Evolutionary conservation across 1,284 basidiomycete genomes (phyloP), one percentile per base, ranked within the genome.

Genomic region (Cutaneotrichosporon cavernicola): DNA sequence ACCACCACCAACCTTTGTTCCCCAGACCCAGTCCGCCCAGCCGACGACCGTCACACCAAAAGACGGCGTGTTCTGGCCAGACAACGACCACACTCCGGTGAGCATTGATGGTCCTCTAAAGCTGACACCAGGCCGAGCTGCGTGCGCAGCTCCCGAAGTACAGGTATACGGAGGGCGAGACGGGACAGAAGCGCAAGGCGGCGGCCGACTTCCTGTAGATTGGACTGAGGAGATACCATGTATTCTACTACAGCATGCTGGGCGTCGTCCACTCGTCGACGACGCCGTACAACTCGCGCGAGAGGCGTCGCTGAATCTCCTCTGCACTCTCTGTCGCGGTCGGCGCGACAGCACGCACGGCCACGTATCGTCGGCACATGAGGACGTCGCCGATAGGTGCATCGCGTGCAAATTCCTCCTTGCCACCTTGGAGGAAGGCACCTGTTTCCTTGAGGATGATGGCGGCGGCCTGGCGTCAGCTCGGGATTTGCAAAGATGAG

Each of bases 391-490:
- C 87, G 3, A 78, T 75, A 2, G 70, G 65, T 26, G 90, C 85
- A 55, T 83, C 65, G 78, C 83, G 78, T 69, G 82, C 80, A 52
- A 82, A 80, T 8, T 82, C 80, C 8, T 81, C 81, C 63, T 88
- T 86, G 21, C 87, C 87, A 6, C 78, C 91, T 10, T 87, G 87
- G 50, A 91, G 87, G 59, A 89, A 82, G 21, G 89, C 86, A 2
- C 93, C 93, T 0, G 92, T 90, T 77, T 97, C 95, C 68, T 91
- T 86, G 0, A 91, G 89, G 68, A 98, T 95, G 67, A 97, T 88
- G 5, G 91, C 87, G 0, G 92, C 95, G 1, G 95, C 88, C 83
- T 88, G 77, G 1, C 73, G 34, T 53, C 38, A 58, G 56, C 38
- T n/a, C 22, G 8, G n/a, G 10, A 49, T 40, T 56, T 10, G 5